Evolutionary conservation across 2,329 filamentous ascomycete species (phyloP), one percentile per base, ranked within the genome.

Genomic region (Amylocarpus encephaloides): DNA sequence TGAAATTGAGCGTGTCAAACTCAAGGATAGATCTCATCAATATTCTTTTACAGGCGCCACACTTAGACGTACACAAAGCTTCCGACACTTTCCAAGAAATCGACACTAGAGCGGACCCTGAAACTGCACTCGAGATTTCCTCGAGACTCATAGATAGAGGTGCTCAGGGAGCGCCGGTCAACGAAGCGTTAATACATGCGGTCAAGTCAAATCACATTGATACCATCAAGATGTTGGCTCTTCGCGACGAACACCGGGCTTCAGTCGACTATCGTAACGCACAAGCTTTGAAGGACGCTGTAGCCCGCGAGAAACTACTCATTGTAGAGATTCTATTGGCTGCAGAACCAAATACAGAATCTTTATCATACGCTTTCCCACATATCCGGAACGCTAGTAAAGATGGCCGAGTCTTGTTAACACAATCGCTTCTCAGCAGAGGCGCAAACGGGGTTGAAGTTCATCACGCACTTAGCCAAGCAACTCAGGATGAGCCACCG

Each of bases 221-320:
- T 26, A 46, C 50, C 3, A 35, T 52, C 3, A 32, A 43, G 26
- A 35, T 43, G 6, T 35, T 52, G 9, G 19, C 42, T 13, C 16
- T 34, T n/a, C 10, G 46, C 12, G 32, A 29, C 6, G 13, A 16
- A 15, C 46, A 48, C 35, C 44, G 15, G 42, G 50, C 50, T 34
- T 52, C 50, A 7, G 46, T 49, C 7, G 50, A 52, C 30, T 52
- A 52, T 39, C 9, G 29, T 15, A 18, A 52, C 13, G 46, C 50
- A 19, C 43, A 29, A 34, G 43, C 43, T 35, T 30, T 45, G 30
- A 29, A 45, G 35, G 43, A 45, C n/a, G 43, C 43, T 12, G 43
- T 45, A 6, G 9, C 43, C 10, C 12, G 43, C 22, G 43, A 45
- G 32, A 22, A 34, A 45, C 15, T 45, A 13, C 26, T 16, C 16